Evolutionary conservation across 805 yeast genomes (phyloP), one percentile per base, ranked within the genome.

Genomic region (Candida orba): DNA sequence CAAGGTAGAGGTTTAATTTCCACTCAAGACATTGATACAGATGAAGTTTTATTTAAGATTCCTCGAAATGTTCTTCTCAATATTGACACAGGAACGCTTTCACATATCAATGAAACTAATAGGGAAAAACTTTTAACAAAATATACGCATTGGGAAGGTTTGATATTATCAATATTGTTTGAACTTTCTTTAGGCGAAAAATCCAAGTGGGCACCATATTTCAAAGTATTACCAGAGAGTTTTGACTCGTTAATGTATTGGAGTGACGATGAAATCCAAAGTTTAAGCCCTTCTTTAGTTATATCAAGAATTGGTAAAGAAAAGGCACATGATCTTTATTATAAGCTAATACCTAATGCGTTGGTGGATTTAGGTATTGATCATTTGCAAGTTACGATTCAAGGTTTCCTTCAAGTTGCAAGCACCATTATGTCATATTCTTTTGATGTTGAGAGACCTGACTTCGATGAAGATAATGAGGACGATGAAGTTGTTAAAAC

Each of bases 1-100:
- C 88, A 86, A 60, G 98, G 98, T 9, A 69, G 97, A 29, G 95
- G 90, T 5, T 59, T 91, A 8, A 57, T 80, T 5, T 95, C 96
- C 2, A 44, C 50, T 0, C 74, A 74, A 33, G 79, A 78, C 49
- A 84, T 91, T 18, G 58, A 56, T 4, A 62, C 66, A 39, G 89
- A 75, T 43, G 95, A 87, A 45, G 67, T 67, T 1, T 62, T 91
- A 15, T 87, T 90, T 60, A 69, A 75, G 34, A 72, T 93, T 25
- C 91, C 96, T 0, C 65, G 85, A 43, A 54, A 59, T 2, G 61
- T 74, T 0, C 60, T 84, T 7, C 53, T 91, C 40, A 78, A 81
- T 52, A 70, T 79, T n/a, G 74, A 72, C 15, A 82, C 79, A 9
- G 75, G 81, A 25, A 59, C 75, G 1, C 59, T 82, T 17, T 43